Base-by-base conservation (phyloP, 768 basidiomycete species). In the Pholiota molesta region DNA sequence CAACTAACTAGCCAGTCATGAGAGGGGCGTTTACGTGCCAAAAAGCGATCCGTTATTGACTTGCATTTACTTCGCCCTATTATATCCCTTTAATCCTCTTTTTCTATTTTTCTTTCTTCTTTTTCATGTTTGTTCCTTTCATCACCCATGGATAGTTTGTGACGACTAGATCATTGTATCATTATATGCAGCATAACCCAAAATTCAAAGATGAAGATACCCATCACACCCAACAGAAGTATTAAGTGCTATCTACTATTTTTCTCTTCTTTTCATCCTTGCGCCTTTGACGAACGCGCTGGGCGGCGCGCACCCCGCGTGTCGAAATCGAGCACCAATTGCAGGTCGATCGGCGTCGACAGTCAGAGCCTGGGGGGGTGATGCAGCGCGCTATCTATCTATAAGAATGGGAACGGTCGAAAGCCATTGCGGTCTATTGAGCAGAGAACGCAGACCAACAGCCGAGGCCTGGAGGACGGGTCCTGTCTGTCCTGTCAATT, bases 151-250 rank as follows among this genome's bases (percentile, higher is more conserved):
- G 47, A 26, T 49, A 49, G 3, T 49, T 49, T 9, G 19, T 49
- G 45, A 47, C 21, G 45, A 47, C 21, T 47, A 49, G 47, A 49
- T 26, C 47, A 49, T 49, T 49, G 47, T 49, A 49, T 49, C 23
- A 49, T 49, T 49, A 26, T 26, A 49, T 23, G 47, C 47, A 49
- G 47, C 47, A 49, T 49, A 13, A 8, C 47, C 47, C 19, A 49
- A 49, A 49, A 28, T 49, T 13, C 8, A 26, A 49, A 23, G 47
- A 49, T 49, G 47, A 19, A 21, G 47, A 49, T 49, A 49, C 45
- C 40, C 40, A 13, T 42, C n/a, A n/a, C n/a, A n/a, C n/a, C n/a
- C n/a, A n/a, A n/a, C n/a, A n/a, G n/a, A n/a, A n/a, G n/a, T n/a
- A 35, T 35, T 9, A 35, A 35, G 35, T 5, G 35, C 6, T 23